These are phyloP conservation scores for Starmerella asiatica DNA, from an alignment of 805 yeast species.

Conservation along the genomic window DNA sequence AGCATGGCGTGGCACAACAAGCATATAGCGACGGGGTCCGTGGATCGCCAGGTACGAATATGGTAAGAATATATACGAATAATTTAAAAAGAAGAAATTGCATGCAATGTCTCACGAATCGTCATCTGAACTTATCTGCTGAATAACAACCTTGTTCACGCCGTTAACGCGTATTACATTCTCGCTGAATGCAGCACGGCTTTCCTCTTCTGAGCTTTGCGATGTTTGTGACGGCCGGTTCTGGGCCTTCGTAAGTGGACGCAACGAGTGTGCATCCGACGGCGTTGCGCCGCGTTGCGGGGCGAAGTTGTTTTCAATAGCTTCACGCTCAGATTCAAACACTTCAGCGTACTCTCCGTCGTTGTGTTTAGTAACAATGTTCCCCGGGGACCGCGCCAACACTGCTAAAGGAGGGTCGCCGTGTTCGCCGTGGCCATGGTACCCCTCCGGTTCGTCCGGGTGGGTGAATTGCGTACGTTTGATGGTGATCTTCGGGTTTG, in stretches of 20 bases:
- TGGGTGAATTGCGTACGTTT: constrained; percentile 26
- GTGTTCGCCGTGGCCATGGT: too few species aligned
- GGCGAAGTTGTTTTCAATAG: constrained; percentile 13
- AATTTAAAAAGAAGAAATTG: background rate
- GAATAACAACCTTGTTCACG: constrained; percentile 66
- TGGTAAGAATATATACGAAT: constrained; percentile 37
- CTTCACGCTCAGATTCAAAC: constrained; percentile 15
- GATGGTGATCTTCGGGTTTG: constrained; percentile 51
- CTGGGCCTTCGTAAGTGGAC: background rate
- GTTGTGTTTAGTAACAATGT: constrained; percentile 9
- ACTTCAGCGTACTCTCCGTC: constrained; percentile 5
- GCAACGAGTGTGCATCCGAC: background rate
- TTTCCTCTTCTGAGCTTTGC: background rate
- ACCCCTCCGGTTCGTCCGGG: background rate
- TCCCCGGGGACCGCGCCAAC: constrained; percentile 12
- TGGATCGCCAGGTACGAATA: constrained; percentile 41
- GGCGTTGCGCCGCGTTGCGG: background rate
- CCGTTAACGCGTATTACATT: constrained; percentile 74
- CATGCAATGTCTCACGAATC: background rate
- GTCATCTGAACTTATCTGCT: constrained; percentile 7
- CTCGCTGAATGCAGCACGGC: constrained; percentile 48
- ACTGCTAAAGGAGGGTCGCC: background rate
- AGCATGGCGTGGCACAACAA: constrained; percentile 32
- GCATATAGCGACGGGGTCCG: constrained; percentile 49
- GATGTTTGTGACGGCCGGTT: background rate